phyloP scores from a whole-genome alignment of 1,139 yeast species.

The Candida tunisiensis region DNA sequence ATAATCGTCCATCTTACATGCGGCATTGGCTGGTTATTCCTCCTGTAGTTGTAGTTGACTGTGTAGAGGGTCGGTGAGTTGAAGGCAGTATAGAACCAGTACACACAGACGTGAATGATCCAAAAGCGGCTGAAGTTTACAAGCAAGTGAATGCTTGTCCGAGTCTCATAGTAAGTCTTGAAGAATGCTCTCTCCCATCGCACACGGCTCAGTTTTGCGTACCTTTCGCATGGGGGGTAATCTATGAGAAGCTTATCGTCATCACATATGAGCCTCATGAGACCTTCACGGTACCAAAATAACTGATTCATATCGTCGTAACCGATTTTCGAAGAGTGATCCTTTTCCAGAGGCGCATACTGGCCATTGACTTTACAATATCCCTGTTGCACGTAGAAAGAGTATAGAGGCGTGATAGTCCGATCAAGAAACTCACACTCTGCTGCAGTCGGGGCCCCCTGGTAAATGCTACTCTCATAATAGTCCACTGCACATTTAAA shows the following conservation, averaged over 20 bases:
- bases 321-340: conserved; percentile 63
- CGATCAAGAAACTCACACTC: conserved; percentile 34
- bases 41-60: conserved; percentile 25
- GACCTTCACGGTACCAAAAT: conserved; percentile 63
- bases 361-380: conserved; percentile 21
- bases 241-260: conserved; percentile 29
- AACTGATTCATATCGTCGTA: conserved; percentile 79
- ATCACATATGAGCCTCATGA: conserved; percentile 29
- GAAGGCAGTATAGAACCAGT: conserved; percentile 70
- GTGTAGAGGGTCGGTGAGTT: conserved; percentile 71
- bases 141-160: conserved; percentile 65
- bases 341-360: conserved; percentile 30
- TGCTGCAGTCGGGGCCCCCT: conserved; percentile 8
- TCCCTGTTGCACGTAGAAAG: conserved; percentile 40
- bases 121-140: conserved; percentile 72
- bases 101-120: conserved; percentile 62
- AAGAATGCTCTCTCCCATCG: conserved; percentile 48
- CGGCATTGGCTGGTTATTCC: conserved; percentile 46
- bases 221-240: conserved; percentile 29
- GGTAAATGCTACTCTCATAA: not conserved
- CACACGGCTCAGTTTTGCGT: conserved; percentile 28
- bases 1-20: conserved; percentile 47
- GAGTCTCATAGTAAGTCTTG: conserved; percentile 56
- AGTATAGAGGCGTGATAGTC: conserved; percentile 60
- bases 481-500: conserved; percentile 64